phyloP scores from a whole-genome alignment of 768 basidiomycete species.

The Leccinum rimulosum region DNA sequence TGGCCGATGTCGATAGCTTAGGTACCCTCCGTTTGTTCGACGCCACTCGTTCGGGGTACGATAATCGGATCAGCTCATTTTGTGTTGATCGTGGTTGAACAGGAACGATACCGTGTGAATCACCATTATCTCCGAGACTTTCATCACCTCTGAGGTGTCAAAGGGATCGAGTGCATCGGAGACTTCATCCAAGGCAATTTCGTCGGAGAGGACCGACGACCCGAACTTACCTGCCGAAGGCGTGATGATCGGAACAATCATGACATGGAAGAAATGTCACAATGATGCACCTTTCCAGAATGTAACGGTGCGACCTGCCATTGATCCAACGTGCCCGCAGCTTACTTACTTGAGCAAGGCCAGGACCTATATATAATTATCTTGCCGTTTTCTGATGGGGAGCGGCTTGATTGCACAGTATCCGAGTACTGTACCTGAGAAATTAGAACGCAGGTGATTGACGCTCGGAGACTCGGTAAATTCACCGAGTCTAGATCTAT shows the following conservation, averaged over 20 bases:
- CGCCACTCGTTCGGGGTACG: conserved; percentile 54
- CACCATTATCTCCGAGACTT: conserved; percentile 22
- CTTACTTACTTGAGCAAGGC: not conserved
- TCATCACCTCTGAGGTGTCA: conserved; percentile 53
- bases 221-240: conserved; percentile 6
- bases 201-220: conserved; percentile 16
- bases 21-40: conserved; percentile 95
- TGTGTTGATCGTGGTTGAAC: conserved; percentile 50
- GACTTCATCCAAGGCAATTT: conserved; percentile 50
- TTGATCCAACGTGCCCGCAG: not conserved
- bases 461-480: not conserved
- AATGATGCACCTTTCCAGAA: not conserved
- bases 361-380: not conserved
- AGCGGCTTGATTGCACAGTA: not conserved
- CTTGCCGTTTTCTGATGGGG: not conserved
- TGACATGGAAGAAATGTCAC: conserved; percentile 3
- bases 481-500: not conserved
- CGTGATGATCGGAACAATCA: conserved; percentile 1
- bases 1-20: conserved; percentile 81
- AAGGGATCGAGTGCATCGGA: conserved; percentile 59
- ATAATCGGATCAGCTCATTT: conserved; percentile 47
- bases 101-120: conserved; percentile 43
- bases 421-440: not conserved
- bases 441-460: not conserved
- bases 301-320: not conserved